A percentile compares a stretch with the other conserved stretches of the same genome.
These are phyloP conservation scores for Dunaliella sp. DNA, from an alignment of 139 green algal species.

Conservation along the genomic window DNA sequence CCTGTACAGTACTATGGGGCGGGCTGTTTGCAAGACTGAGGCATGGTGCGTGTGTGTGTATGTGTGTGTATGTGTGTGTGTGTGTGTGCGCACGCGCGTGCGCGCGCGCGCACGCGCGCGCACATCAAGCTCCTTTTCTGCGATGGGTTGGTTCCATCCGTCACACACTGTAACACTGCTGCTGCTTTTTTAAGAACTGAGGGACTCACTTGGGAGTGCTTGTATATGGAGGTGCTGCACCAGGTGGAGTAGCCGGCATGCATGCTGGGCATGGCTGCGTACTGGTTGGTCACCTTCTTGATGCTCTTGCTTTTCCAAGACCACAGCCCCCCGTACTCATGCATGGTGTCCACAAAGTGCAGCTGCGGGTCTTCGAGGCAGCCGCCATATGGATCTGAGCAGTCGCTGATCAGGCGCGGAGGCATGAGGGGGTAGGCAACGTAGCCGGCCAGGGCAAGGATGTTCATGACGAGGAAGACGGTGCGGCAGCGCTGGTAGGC, in stretches of 20 bases:
- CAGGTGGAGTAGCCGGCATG: constrained; percentile 36
- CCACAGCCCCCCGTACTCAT: constrained; percentile 27
- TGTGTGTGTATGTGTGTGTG: background rate
- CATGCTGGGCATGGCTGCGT: constrained; percentile 43
- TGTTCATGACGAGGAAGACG: constrained; percentile 37
- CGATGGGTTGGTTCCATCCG: too few species aligned
- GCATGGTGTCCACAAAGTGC: constrained; percentile 10
- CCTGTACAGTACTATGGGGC: too few species aligned
- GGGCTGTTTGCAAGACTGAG: too few species aligned
- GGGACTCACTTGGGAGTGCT: constrained; percentile 3
- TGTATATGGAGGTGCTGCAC: constrained; percentile 29
- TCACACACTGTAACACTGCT: too few species aligned
- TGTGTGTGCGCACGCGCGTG: too few species aligned
- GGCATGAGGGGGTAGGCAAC: constrained; percentile 37
- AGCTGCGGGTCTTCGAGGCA: constrained; percentile 5
- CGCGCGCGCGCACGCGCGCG: background rate
- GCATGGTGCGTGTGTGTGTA: background rate
- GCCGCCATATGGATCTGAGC: constrained; percentile 27
- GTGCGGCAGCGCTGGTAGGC: constrained; percentile 30
- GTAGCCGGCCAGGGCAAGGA: constrained; percentile 30
- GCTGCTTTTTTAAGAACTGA: too few species aligned
- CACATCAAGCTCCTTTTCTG: too few species aligned
- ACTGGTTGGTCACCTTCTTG: constrained; percentile 35
- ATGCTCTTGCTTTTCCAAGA: constrained; percentile 31
- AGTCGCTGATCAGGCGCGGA: constrained; percentile 26